Evolutionary conservation across 106 monocot species (phyloP), one percentile per base, ranked within the genome.

Genomic region (Dendrobium huoshanense): DNA sequence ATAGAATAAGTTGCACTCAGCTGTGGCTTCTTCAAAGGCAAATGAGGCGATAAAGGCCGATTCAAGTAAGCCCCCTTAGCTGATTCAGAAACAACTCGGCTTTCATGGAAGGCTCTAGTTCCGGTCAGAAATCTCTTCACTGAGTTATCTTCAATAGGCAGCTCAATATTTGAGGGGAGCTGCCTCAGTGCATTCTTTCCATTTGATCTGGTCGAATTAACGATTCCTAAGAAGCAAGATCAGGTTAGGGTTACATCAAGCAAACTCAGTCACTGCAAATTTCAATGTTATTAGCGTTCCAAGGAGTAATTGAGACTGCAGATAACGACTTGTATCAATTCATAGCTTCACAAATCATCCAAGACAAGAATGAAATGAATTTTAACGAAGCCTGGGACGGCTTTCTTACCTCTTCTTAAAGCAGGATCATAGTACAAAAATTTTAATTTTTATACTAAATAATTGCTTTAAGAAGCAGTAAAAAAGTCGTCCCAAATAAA

Each of bases 41-140:
- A 82, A 83, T 92, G 90, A 58, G 92, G 88, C n/a, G 92, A 92
- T 41, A 92, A 78, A 49, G 92, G 92, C 16, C 92, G 90, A 65
- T 92, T 92, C 19, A 83, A 58, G 27, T 61, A 77, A 37, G 77
- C 80, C 56, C 56, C 89, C 59, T 84, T 89, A 24, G 67, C 45
- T 11, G 91, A 77, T 27, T 81, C 81, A 31, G 83, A 81, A 9
- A 85, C 25, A 18, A 40, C 44, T 8, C 48, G 74, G 56, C 87
- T 88, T 47, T 77, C 80, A 79, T 89, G 91, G 82, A 92, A 25
- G 19, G 77, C 72, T 64, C 86, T 79, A 56, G 67, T 79, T 70
- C 80, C 82, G 20, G 1, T 11, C 9, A 41, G 13, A 76, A 51
- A 24, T 24, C 47, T 55, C 16, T 17, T 55, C 37, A 25, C 47